Evolutionary conservation across 2,329 filamentous ascomycete genomes (phyloP).

Genomic region (Magnaporthiopsis incrustans): DNA sequence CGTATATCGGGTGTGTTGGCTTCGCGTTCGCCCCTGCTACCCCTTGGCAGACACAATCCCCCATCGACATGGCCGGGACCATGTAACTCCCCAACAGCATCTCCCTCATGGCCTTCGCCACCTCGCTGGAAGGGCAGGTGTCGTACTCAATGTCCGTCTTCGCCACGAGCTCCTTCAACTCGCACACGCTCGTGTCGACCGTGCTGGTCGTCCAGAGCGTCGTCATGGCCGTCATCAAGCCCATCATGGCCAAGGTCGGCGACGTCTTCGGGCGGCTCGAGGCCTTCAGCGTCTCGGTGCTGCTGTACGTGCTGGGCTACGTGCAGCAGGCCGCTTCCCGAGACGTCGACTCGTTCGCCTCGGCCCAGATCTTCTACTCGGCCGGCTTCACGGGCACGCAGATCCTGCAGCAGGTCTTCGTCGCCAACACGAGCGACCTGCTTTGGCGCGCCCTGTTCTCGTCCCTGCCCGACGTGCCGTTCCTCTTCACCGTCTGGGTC

Average conservation of each 20-base stretch:
- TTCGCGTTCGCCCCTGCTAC: no score
- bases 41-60: no score
- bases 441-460: constrained; percentile 52
- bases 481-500: constrained; percentile 53
- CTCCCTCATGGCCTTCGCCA: constrained; percentile 55
- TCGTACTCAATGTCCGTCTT: constrained; percentile 52
- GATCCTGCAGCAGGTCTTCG: constrained; percentile 56
- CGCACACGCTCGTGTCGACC: constrained; percentile 57
- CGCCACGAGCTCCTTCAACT: constrained; percentile 55
- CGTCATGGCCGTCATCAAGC: constrained; percentile 54
- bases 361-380: constrained; percentile 53
- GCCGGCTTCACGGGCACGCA: constrained; percentile 37
- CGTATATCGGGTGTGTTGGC: constrained; percentile 23
- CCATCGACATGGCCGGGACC: no score
- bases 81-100: constrained; percentile 20
- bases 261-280: constrained; percentile 56
- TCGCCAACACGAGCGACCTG: constrained; percentile 54
- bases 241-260: constrained; percentile 52
- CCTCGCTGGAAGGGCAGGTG: constrained; percentile 59
- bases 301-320: constrained; percentile 48
- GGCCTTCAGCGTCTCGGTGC: constrained; percentile 44
- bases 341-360: constrained; percentile 43
- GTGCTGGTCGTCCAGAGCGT: constrained; percentile 56
- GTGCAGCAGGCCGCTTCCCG: constrained; percentile 47
- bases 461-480: constrained; percentile 50